These are phyloP conservation scores for Acanthamoeba triangularis DNA, from an alignment of 208 protist species.

Conservation along the genomic window DNA sequence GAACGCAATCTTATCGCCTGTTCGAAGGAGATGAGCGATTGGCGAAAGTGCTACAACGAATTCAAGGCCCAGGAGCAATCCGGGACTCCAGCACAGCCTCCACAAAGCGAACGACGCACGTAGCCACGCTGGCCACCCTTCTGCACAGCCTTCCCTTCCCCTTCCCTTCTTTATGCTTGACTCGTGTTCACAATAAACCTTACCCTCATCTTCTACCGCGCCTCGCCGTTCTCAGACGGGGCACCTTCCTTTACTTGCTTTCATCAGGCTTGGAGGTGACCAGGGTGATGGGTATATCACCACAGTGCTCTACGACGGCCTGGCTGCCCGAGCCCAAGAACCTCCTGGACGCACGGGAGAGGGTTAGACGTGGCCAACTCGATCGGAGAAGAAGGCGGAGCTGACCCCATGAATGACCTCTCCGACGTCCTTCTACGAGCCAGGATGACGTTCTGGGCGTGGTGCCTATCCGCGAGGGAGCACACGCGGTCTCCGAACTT, in stretches of 20 bases:
- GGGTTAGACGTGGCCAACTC: not conserved
- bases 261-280: not conserved
- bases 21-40: constrained; percentile 38
- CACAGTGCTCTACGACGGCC: not conserved
- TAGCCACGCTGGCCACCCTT: not conserved
- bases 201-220: not conserved
- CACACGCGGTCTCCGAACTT: constrained; percentile 31
- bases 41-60: constrained; percentile 13
- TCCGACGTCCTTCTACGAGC: not conserved
- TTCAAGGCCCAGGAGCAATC: constrained; percentile 40
- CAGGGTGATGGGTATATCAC: constrained; percentile 5
- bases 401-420: not conserved
- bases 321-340: constrained; percentile 54
- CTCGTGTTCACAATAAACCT: not conserved
- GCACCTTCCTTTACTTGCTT: not conserved
- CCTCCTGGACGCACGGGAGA: not conserved
- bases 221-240: not conserved
- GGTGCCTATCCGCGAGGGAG: not conserved
- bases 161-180: not conserved
- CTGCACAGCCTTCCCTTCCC: not conserved
- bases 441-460: constrained; percentile 62
- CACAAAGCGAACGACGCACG: not conserved
- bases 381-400: not conserved
- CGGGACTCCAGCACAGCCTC: not conserved
- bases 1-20: constrained; percentile 31